Conservation (phyloP, 345 rosid genomes). For the Eucalyptus virginea region DNA sequence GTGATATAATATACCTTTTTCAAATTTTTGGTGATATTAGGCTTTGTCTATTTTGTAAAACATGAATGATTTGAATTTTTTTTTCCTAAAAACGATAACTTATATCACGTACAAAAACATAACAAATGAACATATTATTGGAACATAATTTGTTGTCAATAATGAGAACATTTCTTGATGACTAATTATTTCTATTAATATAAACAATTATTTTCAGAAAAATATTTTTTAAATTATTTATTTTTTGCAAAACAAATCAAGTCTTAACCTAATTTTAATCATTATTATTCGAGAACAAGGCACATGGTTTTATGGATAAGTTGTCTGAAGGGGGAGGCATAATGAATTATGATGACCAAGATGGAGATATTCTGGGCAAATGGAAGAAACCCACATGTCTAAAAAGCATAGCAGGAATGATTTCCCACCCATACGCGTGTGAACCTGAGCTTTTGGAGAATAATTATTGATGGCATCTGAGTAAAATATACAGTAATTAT, state of each 20-base stretch:
- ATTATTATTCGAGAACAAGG: neutral
- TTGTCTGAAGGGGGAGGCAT: neutral
- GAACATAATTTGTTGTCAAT: too few species aligned
- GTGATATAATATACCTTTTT: neutral
- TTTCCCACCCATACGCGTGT: neutral
- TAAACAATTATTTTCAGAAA: too few species aligned
- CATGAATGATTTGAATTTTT: fast-evolving
- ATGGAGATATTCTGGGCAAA: neutral
- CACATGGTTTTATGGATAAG: neutral
- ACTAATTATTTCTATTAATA: too few species aligned
- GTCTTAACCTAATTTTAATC: too few species aligned
- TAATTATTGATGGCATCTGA: neutral
- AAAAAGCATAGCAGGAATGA: neutral
- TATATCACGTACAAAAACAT: too few species aligned
- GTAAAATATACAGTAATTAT: neutral
- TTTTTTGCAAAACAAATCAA: too few species aligned
- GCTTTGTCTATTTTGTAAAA: neutral
- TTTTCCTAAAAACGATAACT: too few species aligned
- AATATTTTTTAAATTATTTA: too few species aligned
- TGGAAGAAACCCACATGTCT: neutral
- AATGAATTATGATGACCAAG: neutral
- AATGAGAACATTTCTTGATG: neutral
- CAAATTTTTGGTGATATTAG: neutral
- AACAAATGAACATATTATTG: neutral
- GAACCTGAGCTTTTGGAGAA: neutral